Evolutionary conservation across 208 protist genomes (phyloP).

Genomic region (Trypanosoma cruzi): DNA sequence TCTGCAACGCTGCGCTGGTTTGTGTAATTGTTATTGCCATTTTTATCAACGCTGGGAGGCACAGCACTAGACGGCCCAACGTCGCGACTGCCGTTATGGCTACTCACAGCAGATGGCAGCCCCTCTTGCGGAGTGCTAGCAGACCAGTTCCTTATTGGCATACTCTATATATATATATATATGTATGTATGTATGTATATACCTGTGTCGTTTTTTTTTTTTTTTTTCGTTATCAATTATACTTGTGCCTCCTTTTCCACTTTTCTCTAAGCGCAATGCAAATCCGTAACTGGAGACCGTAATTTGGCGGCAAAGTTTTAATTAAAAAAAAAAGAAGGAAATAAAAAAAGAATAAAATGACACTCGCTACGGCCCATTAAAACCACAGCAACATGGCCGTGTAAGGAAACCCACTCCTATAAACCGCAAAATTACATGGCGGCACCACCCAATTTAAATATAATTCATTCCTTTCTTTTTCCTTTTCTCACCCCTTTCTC

Average conservation of each 20-base stretch:
- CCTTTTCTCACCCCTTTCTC: neutral
- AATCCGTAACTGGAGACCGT: too few species aligned
- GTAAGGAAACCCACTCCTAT: too few species aligned
- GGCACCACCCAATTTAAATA: too few species aligned
- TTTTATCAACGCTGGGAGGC: neutral
- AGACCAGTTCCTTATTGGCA: neutral
- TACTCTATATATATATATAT: neutral
- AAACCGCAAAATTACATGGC: too few species aligned
- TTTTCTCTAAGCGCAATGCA: too few species aligned
- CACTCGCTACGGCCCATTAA: too few species aligned
- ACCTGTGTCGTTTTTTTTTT: neutral
- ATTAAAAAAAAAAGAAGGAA: too few species aligned
- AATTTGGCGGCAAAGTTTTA: too few species aligned
- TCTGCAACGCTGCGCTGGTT: neutral
- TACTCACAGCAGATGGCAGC: neutral
- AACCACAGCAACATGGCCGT: too few species aligned
- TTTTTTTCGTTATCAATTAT: neutral
- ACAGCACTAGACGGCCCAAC: neutral
- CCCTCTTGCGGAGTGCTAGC: neutral
- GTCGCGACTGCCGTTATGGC: neutral
- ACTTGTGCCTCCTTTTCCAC: neutral
- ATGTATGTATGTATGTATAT: conserved; percentile 18
- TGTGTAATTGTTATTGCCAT: neutral
- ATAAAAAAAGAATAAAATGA: too few species aligned
- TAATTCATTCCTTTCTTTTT: neutral